These are phyloP conservation scores for Santalum album DNA, from an alignment of 164 flowering plant genomes.

Conservation along the genomic window DNA sequence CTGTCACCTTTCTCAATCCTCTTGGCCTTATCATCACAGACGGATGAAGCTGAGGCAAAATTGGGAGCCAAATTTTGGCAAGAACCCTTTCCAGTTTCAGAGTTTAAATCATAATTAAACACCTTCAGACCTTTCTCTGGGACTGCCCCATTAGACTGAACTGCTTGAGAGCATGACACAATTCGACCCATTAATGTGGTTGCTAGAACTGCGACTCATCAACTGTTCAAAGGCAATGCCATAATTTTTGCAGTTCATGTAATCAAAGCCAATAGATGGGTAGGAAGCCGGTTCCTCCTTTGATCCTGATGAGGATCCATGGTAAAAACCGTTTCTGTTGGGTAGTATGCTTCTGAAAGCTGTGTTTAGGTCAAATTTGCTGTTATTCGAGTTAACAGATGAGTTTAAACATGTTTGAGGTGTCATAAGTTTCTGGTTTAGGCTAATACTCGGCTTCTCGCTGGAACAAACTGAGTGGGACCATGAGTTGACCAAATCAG, in stretches of 20 bases:
- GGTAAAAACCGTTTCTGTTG: background rate
- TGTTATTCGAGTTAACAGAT: background rate
- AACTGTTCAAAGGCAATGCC: constrained; percentile 12
- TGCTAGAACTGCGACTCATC: constrained; percentile 10
- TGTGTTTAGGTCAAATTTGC: background rate
- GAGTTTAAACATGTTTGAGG: background rate
- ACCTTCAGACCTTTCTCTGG: constrained; percentile 15
- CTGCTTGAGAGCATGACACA: constrained; percentile 22
- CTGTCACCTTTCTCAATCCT: background rate
- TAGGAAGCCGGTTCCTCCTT: constrained; percentile 21
- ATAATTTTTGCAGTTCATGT: constrained; percentile 17
- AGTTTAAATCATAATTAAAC: constrained; percentile 23
- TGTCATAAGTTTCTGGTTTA: background rate
- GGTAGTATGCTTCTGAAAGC: background rate
- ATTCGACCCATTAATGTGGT: constrained; percentile 21
- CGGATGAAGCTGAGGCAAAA: background rate
- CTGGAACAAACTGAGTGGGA: constrained; percentile 8
- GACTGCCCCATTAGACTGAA: constrained; percentile 13
- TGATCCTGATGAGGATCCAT: constrained; percentile 13
- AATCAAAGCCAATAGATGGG: constrained; percentile 21
- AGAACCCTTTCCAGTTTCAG: background rate
- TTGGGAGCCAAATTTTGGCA: background rate
- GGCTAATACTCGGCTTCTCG: background rate
- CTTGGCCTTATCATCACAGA: background rate
- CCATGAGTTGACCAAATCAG: constrained; percentile 24